Evolutionary conservation across 768 basidiomycete species (phyloP).

Genomic region (Boletus coccyginus): DNA sequence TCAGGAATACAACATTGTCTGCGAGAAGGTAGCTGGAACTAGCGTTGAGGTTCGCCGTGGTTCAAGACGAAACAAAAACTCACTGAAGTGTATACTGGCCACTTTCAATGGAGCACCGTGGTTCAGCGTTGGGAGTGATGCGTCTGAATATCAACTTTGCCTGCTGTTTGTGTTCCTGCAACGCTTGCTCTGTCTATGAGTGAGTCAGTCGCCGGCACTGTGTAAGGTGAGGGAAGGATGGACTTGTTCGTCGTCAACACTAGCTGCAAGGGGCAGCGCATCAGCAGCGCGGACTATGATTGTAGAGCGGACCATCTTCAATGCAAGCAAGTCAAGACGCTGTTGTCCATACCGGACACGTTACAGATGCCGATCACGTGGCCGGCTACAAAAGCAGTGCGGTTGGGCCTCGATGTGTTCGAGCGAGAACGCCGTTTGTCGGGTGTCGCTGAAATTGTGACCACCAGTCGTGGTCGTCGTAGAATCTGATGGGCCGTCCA

Average conservation of each 20-base stretch:
- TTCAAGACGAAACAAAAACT: conserved; percentile 31
- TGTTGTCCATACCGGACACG: not conserved
- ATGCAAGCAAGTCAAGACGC: not conserved
- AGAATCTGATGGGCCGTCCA: no score
- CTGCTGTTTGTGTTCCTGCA: conserved; percentile 98
- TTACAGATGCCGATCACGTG: conserved; percentile 11
- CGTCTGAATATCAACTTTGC: conserved; percentile 95
- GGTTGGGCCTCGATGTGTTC: no score
- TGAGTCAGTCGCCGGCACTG: conserved; percentile 1
- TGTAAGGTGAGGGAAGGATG: conserved; percentile 12
- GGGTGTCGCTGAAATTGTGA: not conserved
- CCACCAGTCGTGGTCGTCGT: not conserved
- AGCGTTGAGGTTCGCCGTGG: conserved; percentile 5
- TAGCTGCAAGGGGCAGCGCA: conserved; percentile 89
- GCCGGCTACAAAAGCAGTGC: not conserved
- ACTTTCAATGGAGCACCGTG: conserved; percentile 94
- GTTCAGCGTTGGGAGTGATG: conserved; percentile 91
- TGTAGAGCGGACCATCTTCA: conserved; percentile 79
- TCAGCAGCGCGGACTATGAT: conserved; percentile 83
- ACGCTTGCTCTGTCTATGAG: conserved; percentile 80
- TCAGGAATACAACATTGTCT: conserved; percentile 92
- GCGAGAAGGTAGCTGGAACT: conserved; percentile 82
- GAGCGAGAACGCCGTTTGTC: not conserved
- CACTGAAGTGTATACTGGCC: conserved; percentile 96
- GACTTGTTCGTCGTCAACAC: conserved; percentile 97